A percentile compares a stretch with the other conserved stretches of the same genome.
phyloP scores from a whole-genome alignment of 768 basidiomycete genomes.

The Suillus cothurnatus region DNA sequence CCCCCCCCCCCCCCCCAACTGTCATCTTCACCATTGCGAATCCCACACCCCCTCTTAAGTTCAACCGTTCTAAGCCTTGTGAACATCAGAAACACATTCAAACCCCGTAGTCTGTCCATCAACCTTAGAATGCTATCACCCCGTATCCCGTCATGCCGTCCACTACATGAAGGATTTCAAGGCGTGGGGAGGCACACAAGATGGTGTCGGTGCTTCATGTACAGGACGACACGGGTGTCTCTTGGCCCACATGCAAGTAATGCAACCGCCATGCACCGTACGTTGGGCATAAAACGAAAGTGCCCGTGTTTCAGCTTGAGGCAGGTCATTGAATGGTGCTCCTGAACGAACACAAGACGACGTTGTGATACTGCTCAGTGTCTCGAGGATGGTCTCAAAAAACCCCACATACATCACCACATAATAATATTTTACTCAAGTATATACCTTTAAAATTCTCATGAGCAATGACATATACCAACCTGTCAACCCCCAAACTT shows the following conservation, averaged over 20 bases:
- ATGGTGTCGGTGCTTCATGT: background rate
- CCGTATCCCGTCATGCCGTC: background rate
- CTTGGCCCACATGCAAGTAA: background rate
- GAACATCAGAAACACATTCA: background rate
- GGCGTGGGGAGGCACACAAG: background rate
- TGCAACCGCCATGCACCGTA: background rate
- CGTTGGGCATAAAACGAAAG: background rate
- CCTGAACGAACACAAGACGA: background rate
- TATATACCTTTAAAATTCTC: constrained; percentile 52
- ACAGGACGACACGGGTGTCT: background rate
- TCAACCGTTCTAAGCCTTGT: background rate
- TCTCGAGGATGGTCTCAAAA: background rate
- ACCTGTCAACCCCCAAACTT: constrained; percentile 84
- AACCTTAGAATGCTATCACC: background rate
- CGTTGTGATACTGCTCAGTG: no score
- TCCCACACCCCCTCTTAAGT: background rate
- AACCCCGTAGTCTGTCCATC: background rate
- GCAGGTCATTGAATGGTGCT: background rate
- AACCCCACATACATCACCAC: background rate
- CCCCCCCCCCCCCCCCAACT: no score
- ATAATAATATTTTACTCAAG: constrained; percentile 11
- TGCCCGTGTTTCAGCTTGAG: background rate
- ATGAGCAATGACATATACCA: constrained; percentile 76
- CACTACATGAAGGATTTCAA: background rate
- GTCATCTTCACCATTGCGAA: background rate